These are phyloP conservation scores for Penicillium riverlandense DNA, from an alignment of 495 filamentous ascomycete species.

Conservation along the genomic window DNA sequence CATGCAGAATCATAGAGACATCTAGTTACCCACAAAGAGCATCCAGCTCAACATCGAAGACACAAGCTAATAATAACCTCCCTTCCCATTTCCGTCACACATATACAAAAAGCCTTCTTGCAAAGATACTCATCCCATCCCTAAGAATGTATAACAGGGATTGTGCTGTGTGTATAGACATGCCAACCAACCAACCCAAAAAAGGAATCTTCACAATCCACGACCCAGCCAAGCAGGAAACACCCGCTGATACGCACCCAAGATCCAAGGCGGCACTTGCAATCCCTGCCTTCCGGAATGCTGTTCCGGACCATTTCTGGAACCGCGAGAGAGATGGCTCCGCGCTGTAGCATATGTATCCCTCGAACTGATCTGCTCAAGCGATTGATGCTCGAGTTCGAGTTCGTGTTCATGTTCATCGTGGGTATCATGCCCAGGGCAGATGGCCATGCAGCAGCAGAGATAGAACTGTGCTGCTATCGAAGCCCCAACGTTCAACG, in stretches of 20 bases:
- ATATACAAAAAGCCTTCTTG: too few relatives aligned
- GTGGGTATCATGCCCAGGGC: not conserved
- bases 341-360: slow-evolving; percentile 27
- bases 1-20: too few relatives aligned
- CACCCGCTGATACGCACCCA: not conserved
- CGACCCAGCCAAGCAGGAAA: not conserved
- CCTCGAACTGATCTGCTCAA: slow-evolving; percentile 9
- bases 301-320: not conserved
- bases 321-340: slow-evolving; percentile 8
- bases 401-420: slow-evolving; percentile 1
- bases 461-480: slow-evolving; percentile 8
- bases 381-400: not conserved
- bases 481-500: slow-evolving; percentile 2
- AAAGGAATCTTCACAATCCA: not conserved
- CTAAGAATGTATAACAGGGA: not conserved
- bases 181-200: not conserved
- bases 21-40: too few relatives aligned
- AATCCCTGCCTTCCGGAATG: not conserved
- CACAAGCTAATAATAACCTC: too few relatives aligned
- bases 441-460: slow-evolving; percentile 10
- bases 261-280: not conserved
- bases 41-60: too few relatives aligned
- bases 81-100: too few relatives aligned
- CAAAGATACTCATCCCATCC: too few relatives aligned
- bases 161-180: not conserved